Evolutionary conservation across 495 filamentous ascomycete species (phyloP).

Genomic region (Tuber magnatum): DNA sequence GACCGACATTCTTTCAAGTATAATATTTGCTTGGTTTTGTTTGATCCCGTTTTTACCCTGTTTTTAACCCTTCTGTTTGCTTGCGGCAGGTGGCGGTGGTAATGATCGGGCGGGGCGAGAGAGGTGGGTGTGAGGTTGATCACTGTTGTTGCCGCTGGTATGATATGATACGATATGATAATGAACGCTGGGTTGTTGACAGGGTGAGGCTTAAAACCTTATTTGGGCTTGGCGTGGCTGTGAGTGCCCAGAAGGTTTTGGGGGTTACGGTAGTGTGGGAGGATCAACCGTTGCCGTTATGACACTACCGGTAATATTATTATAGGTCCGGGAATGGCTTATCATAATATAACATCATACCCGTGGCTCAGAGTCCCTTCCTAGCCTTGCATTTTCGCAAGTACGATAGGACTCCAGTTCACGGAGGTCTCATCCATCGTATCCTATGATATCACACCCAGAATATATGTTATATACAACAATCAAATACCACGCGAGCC

Average conservation of each 20-base stretch:
- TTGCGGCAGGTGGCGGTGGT: background rate
- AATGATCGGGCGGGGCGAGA: background rate
- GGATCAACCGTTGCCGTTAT: background rate
- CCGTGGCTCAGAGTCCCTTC: background rate
- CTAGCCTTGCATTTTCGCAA: background rate
- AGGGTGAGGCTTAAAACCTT: slow-evolving; percentile 36
- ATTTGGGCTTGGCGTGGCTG: slow-evolving; percentile 21
- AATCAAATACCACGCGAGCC: background rate
- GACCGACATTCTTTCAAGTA: slow-evolving; percentile 28
- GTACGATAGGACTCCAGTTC: background rate
- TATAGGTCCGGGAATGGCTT: background rate
- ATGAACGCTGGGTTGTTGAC: slow-evolving; percentile 4
- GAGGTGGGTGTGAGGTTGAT: background rate
- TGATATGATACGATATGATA: background rate
- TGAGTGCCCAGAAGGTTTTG: too few relatives aligned
- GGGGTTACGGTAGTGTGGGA: background rate
- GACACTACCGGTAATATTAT: too few relatives aligned
- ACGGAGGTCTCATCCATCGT: background rate
- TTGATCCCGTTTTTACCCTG: background rate
- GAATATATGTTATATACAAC: too few relatives aligned
- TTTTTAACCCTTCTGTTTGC: background rate
- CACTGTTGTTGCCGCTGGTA: slow-evolving; percentile 5
- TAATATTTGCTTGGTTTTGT: too few relatives aligned
- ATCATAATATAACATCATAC: background rate
- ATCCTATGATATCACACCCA: too few relatives aligned